Evolutionary conservation across 495 filamentous ascomycete genomes (phyloP).

Genomic region (Neurospora sp.): DNA sequence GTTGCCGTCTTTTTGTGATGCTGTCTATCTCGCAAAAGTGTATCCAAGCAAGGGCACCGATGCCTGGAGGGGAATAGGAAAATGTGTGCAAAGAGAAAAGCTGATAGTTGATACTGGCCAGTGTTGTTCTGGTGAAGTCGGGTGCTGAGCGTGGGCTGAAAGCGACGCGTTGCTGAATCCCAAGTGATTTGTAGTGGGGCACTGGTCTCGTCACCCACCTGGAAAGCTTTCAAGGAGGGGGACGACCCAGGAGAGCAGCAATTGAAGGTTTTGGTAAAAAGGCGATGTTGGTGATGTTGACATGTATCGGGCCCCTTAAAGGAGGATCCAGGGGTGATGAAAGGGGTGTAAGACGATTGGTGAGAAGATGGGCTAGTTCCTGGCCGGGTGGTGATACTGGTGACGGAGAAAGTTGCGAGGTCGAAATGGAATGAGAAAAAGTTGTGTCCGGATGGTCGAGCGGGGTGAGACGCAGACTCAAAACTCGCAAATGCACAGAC

Average conservation of each 20-base stretch:
- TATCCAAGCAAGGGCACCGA: neutral
- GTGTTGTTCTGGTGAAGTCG: neutral
- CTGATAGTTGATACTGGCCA: neutral
- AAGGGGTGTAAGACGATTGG: conserved; percentile 24
- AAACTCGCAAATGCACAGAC: neutral
- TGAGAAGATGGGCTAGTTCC: conserved; percentile 5
- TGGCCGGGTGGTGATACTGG: conserved; percentile 19
- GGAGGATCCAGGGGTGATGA: neutral
- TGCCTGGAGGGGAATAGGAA: neutral
- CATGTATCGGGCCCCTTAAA: neutral
- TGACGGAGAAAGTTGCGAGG: conserved; percentile 7
- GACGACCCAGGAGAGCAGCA: neutral
- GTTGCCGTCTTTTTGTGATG: neutral
- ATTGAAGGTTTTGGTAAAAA: neutral
- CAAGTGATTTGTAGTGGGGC: neutral
- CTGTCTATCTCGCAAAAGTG: neutral
- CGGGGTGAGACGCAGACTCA: conserved; percentile 11
- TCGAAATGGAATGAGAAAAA: conserved; percentile 1
- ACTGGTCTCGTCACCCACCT: neutral
- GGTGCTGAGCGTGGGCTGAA: neutral
- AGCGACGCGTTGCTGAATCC: neutral
- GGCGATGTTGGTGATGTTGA: neutral
- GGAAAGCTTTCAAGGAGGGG: neutral
- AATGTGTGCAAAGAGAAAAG: neutral
- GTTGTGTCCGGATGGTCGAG: conserved; percentile 13